phyloP scores from a whole-genome alignment of 371 early-diverging fungal species.

The Syncephalastrum monosporum region DNA sequence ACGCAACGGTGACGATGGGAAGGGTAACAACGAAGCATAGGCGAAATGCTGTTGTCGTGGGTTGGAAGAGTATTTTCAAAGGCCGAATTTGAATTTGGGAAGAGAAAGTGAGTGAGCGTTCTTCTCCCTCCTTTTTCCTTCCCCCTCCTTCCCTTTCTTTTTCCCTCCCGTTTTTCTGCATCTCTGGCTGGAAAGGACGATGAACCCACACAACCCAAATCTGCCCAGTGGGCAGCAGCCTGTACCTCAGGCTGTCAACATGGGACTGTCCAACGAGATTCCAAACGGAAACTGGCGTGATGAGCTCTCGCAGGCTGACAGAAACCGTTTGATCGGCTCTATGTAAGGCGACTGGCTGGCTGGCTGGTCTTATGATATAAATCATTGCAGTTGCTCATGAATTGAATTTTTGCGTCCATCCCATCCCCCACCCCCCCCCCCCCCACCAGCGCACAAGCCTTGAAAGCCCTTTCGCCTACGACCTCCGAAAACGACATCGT shows the following conservation, averaged over 20 bases:
- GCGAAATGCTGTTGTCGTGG: no score
- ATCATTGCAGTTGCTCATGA: not conserved
- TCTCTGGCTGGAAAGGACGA: slow-evolving; percentile 1
- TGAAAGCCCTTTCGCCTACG: slow-evolving; percentile 34
- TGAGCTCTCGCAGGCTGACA: slow-evolving; percentile 36
- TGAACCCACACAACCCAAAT: slow-evolving; percentile 16
- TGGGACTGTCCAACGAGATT: slow-evolving; percentile 18
- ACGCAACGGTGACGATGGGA: no score
- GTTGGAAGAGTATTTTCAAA: no score
- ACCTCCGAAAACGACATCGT: slow-evolving; percentile 39
- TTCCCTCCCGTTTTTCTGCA: slow-evolving; percentile 5
- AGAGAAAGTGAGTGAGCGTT: no score
- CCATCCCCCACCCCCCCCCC: not conserved
- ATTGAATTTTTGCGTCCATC: slow-evolving; percentile 3
- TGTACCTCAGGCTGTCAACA: slow-evolving; percentile 10
- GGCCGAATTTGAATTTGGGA: no score
- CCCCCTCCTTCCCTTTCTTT: no score
- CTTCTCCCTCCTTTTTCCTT: no score
- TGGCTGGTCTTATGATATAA: not conserved
- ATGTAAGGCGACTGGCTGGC: slow-evolving; percentile 25
- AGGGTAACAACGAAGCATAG: no score
- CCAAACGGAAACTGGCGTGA: slow-evolving; percentile 42
- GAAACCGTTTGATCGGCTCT: slow-evolving; percentile 37
- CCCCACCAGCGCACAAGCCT: slow-evolving; percentile 26
- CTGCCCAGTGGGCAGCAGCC: slow-evolving; percentile 15